Evolutionary conservation across 2,329 filamentous ascomycete species (phyloP).

Genomic region (Epichloe baconii): DNA sequence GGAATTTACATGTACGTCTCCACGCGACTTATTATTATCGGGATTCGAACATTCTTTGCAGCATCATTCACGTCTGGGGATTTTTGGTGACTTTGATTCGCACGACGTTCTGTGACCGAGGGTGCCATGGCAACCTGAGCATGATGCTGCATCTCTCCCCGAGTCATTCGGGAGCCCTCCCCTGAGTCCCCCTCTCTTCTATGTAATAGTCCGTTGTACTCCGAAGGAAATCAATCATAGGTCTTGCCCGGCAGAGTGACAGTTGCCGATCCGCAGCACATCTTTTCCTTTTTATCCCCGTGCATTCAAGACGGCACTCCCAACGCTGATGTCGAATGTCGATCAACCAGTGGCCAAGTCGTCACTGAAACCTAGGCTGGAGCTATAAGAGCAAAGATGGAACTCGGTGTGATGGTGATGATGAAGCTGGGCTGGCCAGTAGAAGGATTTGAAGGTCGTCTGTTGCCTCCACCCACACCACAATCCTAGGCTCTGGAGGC

Average conservation of each 20-base stretch:
- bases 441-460: background rate
- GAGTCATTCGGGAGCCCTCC: no score
- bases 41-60: no score
- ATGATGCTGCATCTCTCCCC: no score
- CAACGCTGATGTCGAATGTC: background rate
- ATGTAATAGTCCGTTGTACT: background rate
- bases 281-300: background rate
- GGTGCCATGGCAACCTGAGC: no score
- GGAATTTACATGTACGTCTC: no score
- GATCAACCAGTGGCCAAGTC: background rate
- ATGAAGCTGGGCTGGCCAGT: background rate
- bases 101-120: no score
- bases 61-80: no score
- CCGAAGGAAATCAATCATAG: background rate
- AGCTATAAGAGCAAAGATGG: background rate
- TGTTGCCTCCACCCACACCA: background rate
- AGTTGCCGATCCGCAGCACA: background rate
- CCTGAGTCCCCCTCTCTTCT: no score
- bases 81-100: no score
- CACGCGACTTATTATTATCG: no score
- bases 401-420: background rate
- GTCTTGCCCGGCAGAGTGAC: background rate
- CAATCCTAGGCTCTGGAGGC: background rate
- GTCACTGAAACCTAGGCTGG: background rate
- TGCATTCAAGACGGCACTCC: background rate